These are phyloP conservation scores for Ananas comosus DNA, from an alignment of 176 grass and related monocot genomes.

Conservation along the genomic window DNA sequence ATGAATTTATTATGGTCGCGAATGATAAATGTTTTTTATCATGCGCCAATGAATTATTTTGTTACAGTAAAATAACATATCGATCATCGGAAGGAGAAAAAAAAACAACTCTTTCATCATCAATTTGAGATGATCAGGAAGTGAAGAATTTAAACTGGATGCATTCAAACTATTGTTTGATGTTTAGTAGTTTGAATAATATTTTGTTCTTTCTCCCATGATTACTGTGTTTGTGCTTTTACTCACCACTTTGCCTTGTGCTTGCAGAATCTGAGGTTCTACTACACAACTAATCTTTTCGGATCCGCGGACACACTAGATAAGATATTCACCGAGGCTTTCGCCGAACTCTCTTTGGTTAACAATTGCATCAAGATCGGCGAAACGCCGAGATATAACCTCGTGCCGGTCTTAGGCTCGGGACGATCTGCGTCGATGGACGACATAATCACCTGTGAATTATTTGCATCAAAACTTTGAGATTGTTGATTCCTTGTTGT, in stretches of 20 bases:
- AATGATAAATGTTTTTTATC: no score
- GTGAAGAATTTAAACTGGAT: no score
- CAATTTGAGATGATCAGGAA: background rate
- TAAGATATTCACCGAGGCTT: slow-evolving; percentile 31
- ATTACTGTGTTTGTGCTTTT: slow-evolving; percentile 4
- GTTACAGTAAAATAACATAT: no score
- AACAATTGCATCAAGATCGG: slow-evolving; percentile 8
- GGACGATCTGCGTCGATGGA: slow-evolving; percentile 35
- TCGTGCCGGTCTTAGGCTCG: slow-evolving; percentile 62
- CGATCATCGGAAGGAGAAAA: background rate
- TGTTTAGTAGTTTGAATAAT: background rate
- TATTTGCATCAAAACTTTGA: slow-evolving; percentile 64
- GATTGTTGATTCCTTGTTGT: background rate
- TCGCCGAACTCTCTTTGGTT: slow-evolving; percentile 25
- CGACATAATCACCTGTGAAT: slow-evolving; percentile 63
- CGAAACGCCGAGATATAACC: slow-evolving; percentile 32
- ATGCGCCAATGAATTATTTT: no score
- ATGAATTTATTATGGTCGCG: no score
- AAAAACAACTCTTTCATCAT: background rate
- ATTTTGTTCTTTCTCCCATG: background rate
- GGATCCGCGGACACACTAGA: slow-evolving; percentile 15
- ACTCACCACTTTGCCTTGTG: background rate
- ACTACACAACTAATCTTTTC: slow-evolving; percentile 28
- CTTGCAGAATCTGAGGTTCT: slow-evolving; percentile 77
- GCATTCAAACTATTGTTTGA: no score